A percentile compares a stretch with the other conserved stretches of the same genome.
Conservation (phyloP, 495 filamentous ascomycete genomes). For the Pyronema domesticum region DNA sequence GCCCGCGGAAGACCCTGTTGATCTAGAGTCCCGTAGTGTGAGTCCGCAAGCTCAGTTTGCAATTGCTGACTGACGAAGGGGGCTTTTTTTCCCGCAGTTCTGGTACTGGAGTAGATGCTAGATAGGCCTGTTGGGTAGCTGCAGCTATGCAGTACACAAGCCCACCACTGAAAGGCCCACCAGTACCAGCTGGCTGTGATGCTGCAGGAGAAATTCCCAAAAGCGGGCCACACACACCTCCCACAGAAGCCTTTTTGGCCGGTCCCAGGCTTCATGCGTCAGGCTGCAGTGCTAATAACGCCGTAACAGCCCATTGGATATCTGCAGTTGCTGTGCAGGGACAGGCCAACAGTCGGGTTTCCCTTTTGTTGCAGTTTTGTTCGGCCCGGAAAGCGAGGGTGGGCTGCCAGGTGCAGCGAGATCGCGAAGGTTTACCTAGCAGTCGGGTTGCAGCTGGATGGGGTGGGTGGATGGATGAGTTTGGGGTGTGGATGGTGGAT, state of each 20-base stretch:
- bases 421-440: neutral
- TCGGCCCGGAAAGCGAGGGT: neutral
- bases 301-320: neutral
- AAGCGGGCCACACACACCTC: neutral
- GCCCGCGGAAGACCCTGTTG: neutral
- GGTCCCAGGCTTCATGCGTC: neutral
- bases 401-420: neutral
- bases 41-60: neutral
- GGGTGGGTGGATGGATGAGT: neutral
- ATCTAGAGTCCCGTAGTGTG: neutral
- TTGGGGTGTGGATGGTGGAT: no score
- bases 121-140: neutral
- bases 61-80: neutral
- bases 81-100: constrained; percentile 1
- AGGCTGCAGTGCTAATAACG: neutral
- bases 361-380: constrained; percentile 1
- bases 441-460: neutral
- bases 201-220: constrained; percentile 2
- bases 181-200: neutral
- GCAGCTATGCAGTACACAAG: neutral
- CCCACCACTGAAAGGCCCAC: neutral
- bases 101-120: neutral
- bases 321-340: constrained; percentile 1
- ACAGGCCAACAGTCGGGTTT: neutral
- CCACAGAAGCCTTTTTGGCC: neutral